A percentile compares a stretch with the other conserved stretches of the same genome.
Evolutionary conservation across 805 yeast genomes (phyloP).

Genomic region (Zygosaccharomyces lentus): DNA sequence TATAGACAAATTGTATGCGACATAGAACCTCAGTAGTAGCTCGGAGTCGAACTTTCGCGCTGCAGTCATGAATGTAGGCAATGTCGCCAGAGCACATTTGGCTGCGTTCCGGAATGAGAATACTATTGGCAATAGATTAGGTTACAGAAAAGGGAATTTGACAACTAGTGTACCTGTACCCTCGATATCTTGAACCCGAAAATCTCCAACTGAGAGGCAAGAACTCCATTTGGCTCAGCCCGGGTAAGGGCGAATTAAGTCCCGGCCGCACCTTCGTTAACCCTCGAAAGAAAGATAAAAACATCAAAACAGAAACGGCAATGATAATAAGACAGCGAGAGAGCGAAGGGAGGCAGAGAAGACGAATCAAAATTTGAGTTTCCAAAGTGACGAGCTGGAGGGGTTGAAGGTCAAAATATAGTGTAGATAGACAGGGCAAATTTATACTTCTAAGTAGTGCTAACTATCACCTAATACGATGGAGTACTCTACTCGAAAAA

Average conservation of each 20-base stretch:
- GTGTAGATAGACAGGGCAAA: no score
- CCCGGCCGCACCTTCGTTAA: constrained; percentile 14
- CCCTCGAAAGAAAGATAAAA: no score
- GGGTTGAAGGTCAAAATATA: no score
- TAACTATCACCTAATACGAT: no score
- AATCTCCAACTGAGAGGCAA: constrained; percentile 30
- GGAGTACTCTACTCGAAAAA: no score
- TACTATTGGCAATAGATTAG: constrained; percentile 31
- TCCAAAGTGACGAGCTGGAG: no score
- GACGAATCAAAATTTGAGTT: no score
- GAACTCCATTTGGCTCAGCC: not conserved
- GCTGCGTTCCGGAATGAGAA: constrained; percentile 39
- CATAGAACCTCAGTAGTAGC: not conserved
- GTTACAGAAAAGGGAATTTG: constrained; percentile 8
- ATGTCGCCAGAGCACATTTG: constrained; percentile 51
- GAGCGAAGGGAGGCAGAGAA: no score
- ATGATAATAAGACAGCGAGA: no score
- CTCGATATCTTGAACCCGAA: constrained; percentile 31
- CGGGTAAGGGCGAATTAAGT: not conserved
- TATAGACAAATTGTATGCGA: not conserved
- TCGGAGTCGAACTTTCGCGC: constrained; percentile 29
- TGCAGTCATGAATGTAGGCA: constrained; percentile 50
- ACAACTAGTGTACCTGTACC: constrained; percentile 11
- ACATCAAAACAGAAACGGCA: no score
- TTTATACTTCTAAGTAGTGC: no score